Percentiles rank a stretch among this genome's conserved stretches.
Conservation (phyloP, 169 alveolate genomes). For the Plasmodium berghei region DNA sequence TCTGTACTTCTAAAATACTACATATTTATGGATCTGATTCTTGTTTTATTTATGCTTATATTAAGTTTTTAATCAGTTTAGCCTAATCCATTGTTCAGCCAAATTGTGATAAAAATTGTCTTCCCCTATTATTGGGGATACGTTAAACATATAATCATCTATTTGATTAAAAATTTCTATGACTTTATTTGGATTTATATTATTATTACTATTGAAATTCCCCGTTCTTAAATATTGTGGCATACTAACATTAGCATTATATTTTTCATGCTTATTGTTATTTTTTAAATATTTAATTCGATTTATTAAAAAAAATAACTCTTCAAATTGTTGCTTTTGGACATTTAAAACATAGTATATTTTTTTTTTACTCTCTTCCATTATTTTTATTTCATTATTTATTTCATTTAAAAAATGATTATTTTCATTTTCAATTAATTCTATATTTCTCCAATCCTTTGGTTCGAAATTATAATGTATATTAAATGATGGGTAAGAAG, state of each 20-base stretch:
- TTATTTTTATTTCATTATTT: conserved; percentile 46
- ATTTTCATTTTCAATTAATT: conserved; percentile 41
- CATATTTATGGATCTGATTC: too few species aligned
- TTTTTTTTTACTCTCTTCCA: conserved; percentile 65
- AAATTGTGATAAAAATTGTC: conserved; percentile 46
- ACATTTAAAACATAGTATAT: conserved; percentile 45
- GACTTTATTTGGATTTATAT: conserved; percentile 3
- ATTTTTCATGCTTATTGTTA: not conserved
- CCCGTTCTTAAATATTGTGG: conserved; percentile 48
- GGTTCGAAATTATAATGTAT: conserved; percentile 72
- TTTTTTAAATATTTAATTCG: conserved; percentile 14
- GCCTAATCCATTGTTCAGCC: conserved; percentile 66
- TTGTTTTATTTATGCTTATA: too few species aligned
- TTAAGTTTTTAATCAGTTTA: not conserved
- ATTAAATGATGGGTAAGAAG: conserved; percentile 51
- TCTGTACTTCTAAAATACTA: too few species aligned
- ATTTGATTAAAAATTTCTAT: conserved; percentile 18
- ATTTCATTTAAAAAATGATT: conserved; percentile 30
- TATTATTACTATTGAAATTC: conserved; percentile 4
- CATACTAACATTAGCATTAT: conserved; percentile 9
- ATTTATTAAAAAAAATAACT: conserved; percentile 35
- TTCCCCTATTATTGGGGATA: conserved; percentile 9
- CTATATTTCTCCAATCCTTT: conserved; percentile 58
- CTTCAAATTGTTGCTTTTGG: conserved; percentile 67
- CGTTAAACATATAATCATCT: conserved; percentile 31